A percentile compares a stretch with the other conserved stretches of the same genome.
Evolutionary conservation across 75 land plant species (phyloP).

Genomic region (Pinus tabuliformis): DNA sequence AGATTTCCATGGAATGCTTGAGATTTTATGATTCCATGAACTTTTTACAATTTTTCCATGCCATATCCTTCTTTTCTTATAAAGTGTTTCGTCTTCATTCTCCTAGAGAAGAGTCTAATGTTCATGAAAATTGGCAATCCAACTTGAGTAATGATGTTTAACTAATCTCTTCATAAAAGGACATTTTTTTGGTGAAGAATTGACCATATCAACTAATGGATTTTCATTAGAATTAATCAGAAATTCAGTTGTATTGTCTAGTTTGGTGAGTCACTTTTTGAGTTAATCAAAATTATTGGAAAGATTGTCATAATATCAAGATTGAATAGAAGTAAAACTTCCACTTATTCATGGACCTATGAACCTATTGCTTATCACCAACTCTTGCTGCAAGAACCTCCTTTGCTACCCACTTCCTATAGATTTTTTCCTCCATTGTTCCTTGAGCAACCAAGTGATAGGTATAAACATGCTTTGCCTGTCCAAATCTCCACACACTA

Average conservation of each 20-base stretch:
- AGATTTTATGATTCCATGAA: constrained; percentile 58
- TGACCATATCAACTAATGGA: not conserved
- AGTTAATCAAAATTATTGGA: constrained; percentile 11
- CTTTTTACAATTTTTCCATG: constrained; percentile 69
- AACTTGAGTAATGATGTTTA: constrained; percentile 33
- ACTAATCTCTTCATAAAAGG: constrained; percentile 5
- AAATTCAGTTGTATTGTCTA: not conserved
- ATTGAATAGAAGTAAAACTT: constrained; percentile 77
- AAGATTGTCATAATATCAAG: constrained; percentile 69
- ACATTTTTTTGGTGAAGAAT: not conserved
- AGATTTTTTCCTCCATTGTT: constrained; percentile 97
- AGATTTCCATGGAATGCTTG: not conserved
- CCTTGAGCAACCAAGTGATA: constrained; percentile 93
- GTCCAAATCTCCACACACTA: constrained; percentile 98
- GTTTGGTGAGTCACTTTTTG: not conserved
- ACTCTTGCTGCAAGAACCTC: constrained; percentile 97
- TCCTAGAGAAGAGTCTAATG: constrained; percentile 93
- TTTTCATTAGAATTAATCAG: not conserved
- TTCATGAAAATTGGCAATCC: constrained; percentile 87
- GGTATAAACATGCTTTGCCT: constrained; percentile 85
- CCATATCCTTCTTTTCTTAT: constrained; percentile 86
- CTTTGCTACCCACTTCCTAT: constrained; percentile 95
- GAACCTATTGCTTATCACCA: constrained; percentile 85
- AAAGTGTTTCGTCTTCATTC: constrained; percentile 86
- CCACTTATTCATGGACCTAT: constrained; percentile 78